A percentile compares a stretch with the other conserved stretches of the same genome.
phyloP scores from a whole-genome alignment of 2,329 filamentous ascomycete species.

The Nemania sp. region DNA sequence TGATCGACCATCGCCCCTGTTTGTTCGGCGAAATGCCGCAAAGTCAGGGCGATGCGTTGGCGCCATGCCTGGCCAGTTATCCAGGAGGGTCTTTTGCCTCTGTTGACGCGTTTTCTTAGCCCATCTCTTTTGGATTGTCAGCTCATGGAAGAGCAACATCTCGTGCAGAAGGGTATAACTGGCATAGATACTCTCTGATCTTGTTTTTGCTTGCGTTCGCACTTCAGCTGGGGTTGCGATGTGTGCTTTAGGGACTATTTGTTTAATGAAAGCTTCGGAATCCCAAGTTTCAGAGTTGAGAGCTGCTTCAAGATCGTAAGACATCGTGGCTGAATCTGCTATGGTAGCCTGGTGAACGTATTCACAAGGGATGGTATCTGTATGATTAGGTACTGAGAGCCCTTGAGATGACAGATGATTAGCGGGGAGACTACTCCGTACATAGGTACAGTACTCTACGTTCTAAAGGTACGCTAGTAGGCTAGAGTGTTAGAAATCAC shows the following conservation, averaged over 20 bases:
- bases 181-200: not conserved
- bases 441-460: no score
- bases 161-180: not conserved
- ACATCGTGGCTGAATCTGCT: no score
- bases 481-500: no score
- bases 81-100: constrained; percentile 11
- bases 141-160: not conserved
- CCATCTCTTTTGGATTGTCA: constrained; percentile 56
- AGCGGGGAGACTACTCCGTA: no score
- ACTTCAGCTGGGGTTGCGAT: not conserved
- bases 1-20: not conserved
- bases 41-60: constrained; percentile 12
- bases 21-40: not conserved
- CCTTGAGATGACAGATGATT: no score
- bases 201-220: not conserved
- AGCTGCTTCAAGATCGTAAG: no score
- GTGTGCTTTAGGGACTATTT: not conserved
- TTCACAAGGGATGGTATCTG: no score
- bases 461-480: no score
- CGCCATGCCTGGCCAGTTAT: constrained; percentile 12
- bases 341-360: no score
- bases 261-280: no score
- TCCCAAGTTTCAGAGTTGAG: no score
- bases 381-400: no score
- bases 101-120: constrained; percentile 49